Percentiles rank a stretch among this genome's conserved stretches.
Conservation (phyloP, 768 basidiomycete genomes). For the Phaeotremella skinneri region DNA sequence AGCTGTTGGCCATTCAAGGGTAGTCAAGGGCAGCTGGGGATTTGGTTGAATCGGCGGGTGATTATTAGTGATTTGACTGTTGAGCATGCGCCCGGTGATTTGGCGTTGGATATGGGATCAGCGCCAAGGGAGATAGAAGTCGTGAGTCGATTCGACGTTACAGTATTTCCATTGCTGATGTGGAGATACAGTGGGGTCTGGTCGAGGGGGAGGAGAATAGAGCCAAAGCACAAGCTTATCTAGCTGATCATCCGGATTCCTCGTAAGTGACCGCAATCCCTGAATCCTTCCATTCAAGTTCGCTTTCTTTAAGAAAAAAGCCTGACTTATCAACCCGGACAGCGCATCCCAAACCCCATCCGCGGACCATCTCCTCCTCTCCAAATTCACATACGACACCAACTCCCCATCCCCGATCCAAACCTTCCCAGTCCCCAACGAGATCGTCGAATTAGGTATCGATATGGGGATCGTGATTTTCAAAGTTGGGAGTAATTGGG, state of each 20-base stretch:
- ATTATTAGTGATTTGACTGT: slow-evolving; percentile 69
- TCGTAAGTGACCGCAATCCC: slow-evolving; percentile 17
- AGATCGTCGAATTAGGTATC: slow-evolving; percentile 66
- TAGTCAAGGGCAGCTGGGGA: slow-evolving; percentile 72
- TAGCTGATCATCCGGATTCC: slow-evolving; percentile 14
- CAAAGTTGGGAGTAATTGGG: slow-evolving; percentile 82
- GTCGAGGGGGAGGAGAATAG: slow-evolving; percentile 75
- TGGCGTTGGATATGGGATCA: slow-evolving; percentile 74
- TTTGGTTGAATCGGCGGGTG: slow-evolving; percentile 66
- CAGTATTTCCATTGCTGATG: too few species aligned
- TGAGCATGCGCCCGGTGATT: slow-evolving; percentile 80
- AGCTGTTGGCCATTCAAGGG: slow-evolving; percentile 93
- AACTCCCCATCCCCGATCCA: slow-evolving; percentile 63
- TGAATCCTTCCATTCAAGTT: background rate
- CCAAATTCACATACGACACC: slow-evolving; percentile 66
- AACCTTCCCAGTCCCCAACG: slow-evolving; percentile 71
- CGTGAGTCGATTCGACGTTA: slow-evolving; percentile 38
- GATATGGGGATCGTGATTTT: slow-evolving; percentile 84
- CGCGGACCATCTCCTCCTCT: slow-evolving; percentile 59
- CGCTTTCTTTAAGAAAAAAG: background rate
- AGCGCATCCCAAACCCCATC: slow-evolving; percentile 8
- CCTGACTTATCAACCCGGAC: background rate
- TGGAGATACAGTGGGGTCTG: slow-evolving; percentile 67
- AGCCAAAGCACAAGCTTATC: slow-evolving; percentile 61
- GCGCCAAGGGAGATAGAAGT: slow-evolving; percentile 86